Evolutionary conservation across 495 filamentous ascomycete species (phyloP).

Genomic region (Hypoxylon fragiforme): DNA sequence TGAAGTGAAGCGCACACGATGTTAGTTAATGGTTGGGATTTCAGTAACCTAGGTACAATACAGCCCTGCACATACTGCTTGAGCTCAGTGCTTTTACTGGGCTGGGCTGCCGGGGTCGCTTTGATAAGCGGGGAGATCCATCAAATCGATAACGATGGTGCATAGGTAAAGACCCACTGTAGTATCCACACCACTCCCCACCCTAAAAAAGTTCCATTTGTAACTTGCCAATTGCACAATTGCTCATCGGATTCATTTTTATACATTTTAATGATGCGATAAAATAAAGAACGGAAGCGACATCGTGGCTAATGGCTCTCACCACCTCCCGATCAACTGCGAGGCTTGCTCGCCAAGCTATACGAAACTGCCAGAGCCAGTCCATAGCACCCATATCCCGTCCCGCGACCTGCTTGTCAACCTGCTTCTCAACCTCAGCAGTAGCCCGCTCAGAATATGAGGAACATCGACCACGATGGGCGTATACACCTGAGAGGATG

Average conservation of each 20-base stretch:
- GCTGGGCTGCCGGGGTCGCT: too few species aligned
- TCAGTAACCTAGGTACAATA: too few species aligned
- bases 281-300: neutral
- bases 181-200: neutral
- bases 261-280: constrained; percentile 15
- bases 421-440: constrained; percentile 28
- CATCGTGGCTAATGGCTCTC: constrained; percentile 29
- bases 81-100: too few species aligned
- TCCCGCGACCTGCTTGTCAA: constrained; percentile 12
- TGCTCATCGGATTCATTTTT: too few species aligned
- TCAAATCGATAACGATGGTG: too few species aligned
- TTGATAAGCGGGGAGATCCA: too few species aligned
- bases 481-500: constrained; percentile 76
- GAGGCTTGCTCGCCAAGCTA: constrained; percentile 29
- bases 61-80: too few species aligned
- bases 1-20: neutral
- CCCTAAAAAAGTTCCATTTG: constrained; percentile 26
- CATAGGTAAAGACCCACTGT: constrained; percentile 12
- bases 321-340: constrained; percentile 27
- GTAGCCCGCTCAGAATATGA: constrained; percentile 13
- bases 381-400: constrained; percentile 6
- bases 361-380: constrained; percentile 15
- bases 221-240: constrained; percentile 10
- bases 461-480: constrained; percentile 67
- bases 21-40: neutral